Evolutionary conservation across 2,329 filamentous ascomycete genomes (phyloP).

Genomic region (Botrytis tulipae): DNA sequence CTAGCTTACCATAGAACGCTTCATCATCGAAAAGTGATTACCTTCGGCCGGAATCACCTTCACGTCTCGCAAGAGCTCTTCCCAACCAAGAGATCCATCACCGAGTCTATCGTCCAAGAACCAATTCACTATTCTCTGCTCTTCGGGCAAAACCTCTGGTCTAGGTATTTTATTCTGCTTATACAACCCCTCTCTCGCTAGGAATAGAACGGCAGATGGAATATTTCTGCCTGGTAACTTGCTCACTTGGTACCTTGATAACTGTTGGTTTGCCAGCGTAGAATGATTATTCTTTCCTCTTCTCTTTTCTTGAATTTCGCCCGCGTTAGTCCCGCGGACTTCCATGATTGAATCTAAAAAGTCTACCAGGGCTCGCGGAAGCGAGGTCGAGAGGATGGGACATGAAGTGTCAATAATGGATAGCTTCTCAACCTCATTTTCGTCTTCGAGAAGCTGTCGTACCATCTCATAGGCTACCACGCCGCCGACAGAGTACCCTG

Average conservation of each 20-base stretch:
- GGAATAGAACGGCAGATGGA: constrained; percentile 63
- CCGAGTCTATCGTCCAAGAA: constrained; percentile 68
- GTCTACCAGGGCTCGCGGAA: constrained; percentile 49
- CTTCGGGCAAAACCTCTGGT: constrained; percentile 57
- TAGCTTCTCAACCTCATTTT: constrained; percentile 57
- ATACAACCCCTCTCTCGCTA: constrained; percentile 71
- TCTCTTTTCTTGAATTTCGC: constrained; percentile 43
- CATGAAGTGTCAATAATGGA: constrained; percentile 66
- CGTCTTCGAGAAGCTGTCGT: constrained; percentile 55
- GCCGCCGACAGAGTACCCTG: constrained; percentile 72
- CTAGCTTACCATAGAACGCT: background rate
- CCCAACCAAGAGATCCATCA: constrained; percentile 68
- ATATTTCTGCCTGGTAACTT: constrained; percentile 45
- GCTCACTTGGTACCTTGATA: constrained; percentile 62
- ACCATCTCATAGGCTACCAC: constrained; percentile 68
- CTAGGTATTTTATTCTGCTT: constrained; percentile 43
- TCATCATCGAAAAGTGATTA: constrained; percentile 31
- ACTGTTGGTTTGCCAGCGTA: constrained; percentile 46
- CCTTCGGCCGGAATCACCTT: constrained; percentile 21
- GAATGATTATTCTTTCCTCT: constrained; percentile 74
- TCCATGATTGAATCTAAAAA: constrained; percentile 71
- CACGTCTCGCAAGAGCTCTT: constrained; percentile 21
- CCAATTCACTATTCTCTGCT: constrained; percentile 56
- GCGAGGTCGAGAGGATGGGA: constrained; percentile 63
- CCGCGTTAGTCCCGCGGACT: constrained; percentile 50